Evolutionary conservation across 2,329 filamentous ascomycete genomes (phyloP).

Genomic region (Xylaria sp.): DNA sequence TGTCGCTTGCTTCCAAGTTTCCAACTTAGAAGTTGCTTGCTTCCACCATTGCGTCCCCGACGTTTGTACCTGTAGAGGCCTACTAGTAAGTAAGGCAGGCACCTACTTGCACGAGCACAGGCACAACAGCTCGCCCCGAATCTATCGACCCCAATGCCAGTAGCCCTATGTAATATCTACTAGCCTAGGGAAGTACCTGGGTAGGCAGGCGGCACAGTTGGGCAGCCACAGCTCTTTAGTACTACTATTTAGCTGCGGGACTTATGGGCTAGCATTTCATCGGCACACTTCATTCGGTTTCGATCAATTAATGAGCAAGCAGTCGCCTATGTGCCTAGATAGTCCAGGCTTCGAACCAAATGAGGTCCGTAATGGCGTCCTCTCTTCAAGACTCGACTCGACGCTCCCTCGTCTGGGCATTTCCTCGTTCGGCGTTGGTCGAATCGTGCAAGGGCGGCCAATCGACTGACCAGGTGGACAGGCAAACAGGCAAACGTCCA

Average conservation of each 20-base stretch:
- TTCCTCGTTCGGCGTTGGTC: neutral
- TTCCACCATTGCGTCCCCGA: neutral
- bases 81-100: neutral
- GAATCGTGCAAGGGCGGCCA: conserved; percentile 18
- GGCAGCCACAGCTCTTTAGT: conserved; percentile 23
- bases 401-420: neutral
- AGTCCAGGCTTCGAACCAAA: neutral
- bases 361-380: conserved; percentile 2
- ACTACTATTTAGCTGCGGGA: neutral
- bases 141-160: too few relatives aligned
- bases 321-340: neutral
- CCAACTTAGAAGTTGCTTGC: neutral
- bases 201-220: conserved; percentile 15
- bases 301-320: neutral
- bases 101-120: neutral
- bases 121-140: neutral
- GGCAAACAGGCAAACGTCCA: neutral
- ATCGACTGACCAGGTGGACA: conserved; percentile 9
- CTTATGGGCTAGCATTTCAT: neutral
- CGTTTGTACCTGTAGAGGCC: neutral
- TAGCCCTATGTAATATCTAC: neutral
- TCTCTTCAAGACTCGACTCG: neutral
- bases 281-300: neutral
- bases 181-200: neutral
- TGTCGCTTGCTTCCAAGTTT: conserved; percentile 17